These are phyloP conservation scores for Aspergillus fumigatus DNA, from an alignment of 2,329 filamentous ascomycete species.

Conservation along the genomic window DNA sequence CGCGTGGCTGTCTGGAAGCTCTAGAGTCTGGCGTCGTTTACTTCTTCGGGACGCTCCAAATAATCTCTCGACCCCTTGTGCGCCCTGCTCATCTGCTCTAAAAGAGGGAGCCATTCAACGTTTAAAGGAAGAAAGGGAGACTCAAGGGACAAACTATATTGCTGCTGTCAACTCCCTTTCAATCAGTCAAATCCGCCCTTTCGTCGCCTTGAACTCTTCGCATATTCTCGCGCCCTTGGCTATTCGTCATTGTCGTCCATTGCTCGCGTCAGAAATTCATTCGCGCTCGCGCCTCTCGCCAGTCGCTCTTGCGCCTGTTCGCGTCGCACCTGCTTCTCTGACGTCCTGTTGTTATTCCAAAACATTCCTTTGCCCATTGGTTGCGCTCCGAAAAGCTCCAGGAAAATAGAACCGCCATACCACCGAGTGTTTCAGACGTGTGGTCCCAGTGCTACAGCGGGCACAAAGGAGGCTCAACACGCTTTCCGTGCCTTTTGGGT, in stretches of 20 bases:
- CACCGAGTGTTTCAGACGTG: slow-evolving; percentile 13
- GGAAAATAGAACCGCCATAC: slow-evolving; percentile 4
- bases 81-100: slow-evolving; percentile 8
- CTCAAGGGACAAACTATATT: slow-evolving; percentile 18
- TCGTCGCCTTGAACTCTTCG: slow-evolving; percentile 10
- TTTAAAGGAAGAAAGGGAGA: slow-evolving; percentile 23
- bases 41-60: slow-evolving; percentile 9
- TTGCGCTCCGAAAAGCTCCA: slow-evolving; percentile 12
- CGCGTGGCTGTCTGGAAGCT: slow-evolving; percentile 18
- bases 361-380: slow-evolving; percentile 24
- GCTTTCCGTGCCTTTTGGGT: background rate
- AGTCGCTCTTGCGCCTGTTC: slow-evolving; percentile 18
- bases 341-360: slow-evolving; percentile 24
- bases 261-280: slow-evolving; percentile 7
- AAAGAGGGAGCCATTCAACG: slow-evolving; percentile 7
- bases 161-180: slow-evolving; percentile 15
- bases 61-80: slow-evolving; percentile 18
- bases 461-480: slow-evolving; percentile 8
- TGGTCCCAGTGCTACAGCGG: slow-evolving; percentile 9
- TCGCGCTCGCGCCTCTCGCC: slow-evolving; percentile 14
- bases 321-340: slow-evolving; percentile 20
- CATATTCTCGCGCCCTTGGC: slow-evolving; percentile 8
- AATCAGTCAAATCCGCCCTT: slow-evolving; percentile 12
- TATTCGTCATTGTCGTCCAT: slow-evolving; percentile 11
- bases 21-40: background rate